Evolutionary conservation across 768 basidiomycete species (phyloP).

Genomic region (Austroboletus eburneus): DNA sequence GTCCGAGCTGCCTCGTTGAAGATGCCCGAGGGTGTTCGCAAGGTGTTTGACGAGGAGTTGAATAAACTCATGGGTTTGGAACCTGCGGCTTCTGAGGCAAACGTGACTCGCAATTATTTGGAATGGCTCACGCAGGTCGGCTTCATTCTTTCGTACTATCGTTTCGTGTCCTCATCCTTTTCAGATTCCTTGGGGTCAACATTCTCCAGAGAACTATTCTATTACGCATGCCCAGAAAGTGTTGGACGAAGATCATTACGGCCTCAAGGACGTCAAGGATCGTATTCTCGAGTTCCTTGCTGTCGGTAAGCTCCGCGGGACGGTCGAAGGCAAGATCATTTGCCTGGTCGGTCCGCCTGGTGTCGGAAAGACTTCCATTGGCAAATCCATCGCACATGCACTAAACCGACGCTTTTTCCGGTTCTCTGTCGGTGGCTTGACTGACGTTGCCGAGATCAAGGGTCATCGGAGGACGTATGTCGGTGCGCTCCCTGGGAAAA

Average conservation of each 20-base stretch:
- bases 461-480: constrained; percentile 98
- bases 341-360: constrained; percentile 96
- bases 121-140: constrained; percentile 84
- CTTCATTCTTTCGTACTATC: background rate
- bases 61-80: constrained; percentile 87
- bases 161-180: constrained; percentile 2
- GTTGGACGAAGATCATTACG: constrained; percentile 94
- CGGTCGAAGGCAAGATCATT: constrained; percentile 95
- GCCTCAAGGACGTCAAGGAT: constrained; percentile 86
- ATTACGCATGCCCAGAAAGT: constrained; percentile 77
- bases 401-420: constrained; percentile 91
- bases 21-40: constrained; percentile 86
- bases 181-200: constrained; percentile 94
- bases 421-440: constrained; percentile 94
- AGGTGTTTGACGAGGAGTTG: constrained; percentile 96
- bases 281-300: constrained; percentile 95
- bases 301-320: constrained; percentile 90
- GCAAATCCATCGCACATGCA: constrained; percentile 91
- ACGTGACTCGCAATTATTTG: constrained; percentile 91
- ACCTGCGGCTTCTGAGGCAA: constrained; percentile 88
- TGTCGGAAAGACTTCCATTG: constrained; percentile 96
- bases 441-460: constrained; percentile 98
- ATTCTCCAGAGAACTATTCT: constrained; percentile 90
- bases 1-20: constrained; percentile 75
- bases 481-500: constrained; percentile 90